Conservation (phyloP, 2,329 filamentous ascomycete species). For the Fusarium keratoplasticum region DNA sequence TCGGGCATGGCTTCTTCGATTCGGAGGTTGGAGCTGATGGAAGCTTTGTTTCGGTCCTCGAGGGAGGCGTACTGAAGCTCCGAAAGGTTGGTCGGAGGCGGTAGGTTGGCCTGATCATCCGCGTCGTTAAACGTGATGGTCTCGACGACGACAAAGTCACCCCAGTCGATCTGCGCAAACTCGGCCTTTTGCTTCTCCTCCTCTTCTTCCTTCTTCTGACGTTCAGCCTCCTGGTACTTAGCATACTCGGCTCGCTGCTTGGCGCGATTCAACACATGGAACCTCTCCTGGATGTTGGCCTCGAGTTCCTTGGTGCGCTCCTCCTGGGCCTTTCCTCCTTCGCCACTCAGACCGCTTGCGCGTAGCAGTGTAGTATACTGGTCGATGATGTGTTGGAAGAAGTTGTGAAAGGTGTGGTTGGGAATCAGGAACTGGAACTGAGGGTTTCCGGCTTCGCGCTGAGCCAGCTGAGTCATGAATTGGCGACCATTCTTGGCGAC, state of each 20-base stretch:
- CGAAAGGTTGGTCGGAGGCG: conserved; percentile 87
- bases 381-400: conserved; percentile 91
- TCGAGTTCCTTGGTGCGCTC: conserved; percentile 79
- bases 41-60: conserved; percentile 93
- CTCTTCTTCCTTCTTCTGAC: conserved; percentile 88
- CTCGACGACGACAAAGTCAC: conserved; percentile 95
- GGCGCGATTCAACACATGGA: conserved; percentile 81
- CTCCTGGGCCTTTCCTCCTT: conserved; percentile 75
- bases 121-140: conserved; percentile 91
- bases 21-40: conserved; percentile 82
- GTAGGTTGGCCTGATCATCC: conserved; percentile 87
- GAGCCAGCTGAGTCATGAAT: conserved; percentile 90
- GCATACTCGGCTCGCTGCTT: conserved; percentile 89
- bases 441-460: conserved; percentile 88
- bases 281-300: conserved; percentile 82
- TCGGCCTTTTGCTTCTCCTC: conserved; percentile 81
- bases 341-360: conserved; percentile 73
- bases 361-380: conserved; percentile 88
- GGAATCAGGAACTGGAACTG: conserved; percentile 97
- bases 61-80: conserved; percentile 95
- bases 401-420: conserved; percentile 96
- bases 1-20: conserved; percentile 97
- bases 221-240: conserved; percentile 86
- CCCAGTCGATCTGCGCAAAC: conserved; percentile 94
- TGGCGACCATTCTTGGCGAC: conserved; percentile 92